A percentile compares a stretch with the other conserved stretches of the same genome.
Conservation (phyloP, 139 green algal species). For the Chlamydomonas sphaeroides region DNA sequence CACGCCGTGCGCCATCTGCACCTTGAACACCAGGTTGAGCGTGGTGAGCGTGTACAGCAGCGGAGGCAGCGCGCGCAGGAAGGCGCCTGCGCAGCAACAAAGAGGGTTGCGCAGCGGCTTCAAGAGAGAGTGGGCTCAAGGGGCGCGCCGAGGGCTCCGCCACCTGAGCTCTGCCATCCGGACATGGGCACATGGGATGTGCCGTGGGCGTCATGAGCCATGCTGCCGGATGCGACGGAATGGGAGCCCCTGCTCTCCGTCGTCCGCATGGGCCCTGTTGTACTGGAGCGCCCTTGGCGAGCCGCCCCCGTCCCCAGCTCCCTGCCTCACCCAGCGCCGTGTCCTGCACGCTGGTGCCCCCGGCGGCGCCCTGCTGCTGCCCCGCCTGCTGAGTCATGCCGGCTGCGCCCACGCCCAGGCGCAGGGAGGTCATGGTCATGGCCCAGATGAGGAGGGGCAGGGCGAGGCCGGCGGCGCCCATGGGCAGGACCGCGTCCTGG, state of each 20-base stretch:
- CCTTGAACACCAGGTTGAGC: constrained; percentile 51
- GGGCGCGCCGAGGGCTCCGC: too few species aligned
- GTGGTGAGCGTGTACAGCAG: constrained; percentile 60
- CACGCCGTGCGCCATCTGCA: constrained; percentile 78
- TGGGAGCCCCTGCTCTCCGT: too few species aligned
- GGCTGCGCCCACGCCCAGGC: constrained; percentile 48
- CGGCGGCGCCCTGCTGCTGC: neutral
- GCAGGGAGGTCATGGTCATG: constrained; percentile 73
- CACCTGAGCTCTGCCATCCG: too few species aligned
- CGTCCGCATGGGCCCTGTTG: too few species aligned
- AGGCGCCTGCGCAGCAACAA: constrained; percentile 39
- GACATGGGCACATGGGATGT: too few species aligned
- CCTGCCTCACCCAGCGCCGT: constrained; percentile 16
- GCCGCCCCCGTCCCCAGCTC: too few species aligned
- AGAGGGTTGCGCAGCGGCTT: too few species aligned
- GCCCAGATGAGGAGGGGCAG: constrained; percentile 64
- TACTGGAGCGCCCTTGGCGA: too few species aligned
- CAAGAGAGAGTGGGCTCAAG: too few species aligned
- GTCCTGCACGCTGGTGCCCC: neutral
- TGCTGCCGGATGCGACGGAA: too few species aligned
- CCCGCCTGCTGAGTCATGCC: neutral
- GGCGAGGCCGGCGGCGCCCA: constrained; percentile 61
- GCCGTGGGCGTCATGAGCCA: too few species aligned
- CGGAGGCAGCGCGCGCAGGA: constrained; percentile 50
- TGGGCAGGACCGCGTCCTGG: constrained; percentile 45